Base-by-base conservation (phyloP, 176 grass and related monocot species). In the Oryza punctata region DNA sequence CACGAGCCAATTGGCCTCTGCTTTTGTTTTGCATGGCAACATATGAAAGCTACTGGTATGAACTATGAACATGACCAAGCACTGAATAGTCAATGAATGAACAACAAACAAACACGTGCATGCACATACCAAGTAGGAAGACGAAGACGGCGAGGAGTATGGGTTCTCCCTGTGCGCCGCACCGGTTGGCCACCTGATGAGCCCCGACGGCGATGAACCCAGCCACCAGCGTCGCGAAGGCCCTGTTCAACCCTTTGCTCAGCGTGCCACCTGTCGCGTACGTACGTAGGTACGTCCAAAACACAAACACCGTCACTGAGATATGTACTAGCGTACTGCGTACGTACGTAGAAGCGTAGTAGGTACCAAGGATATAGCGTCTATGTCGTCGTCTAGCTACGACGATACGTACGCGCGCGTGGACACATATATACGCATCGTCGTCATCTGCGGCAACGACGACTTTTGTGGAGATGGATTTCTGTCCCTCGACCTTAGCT, bases 101-200 rank as follows among this genome's bases (percentile, higher is more conserved):
- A 19, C 40, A 41, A 41, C 10, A 41, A 33, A 33, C 32, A 32
- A 2, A 41, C 18, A 18, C 7, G 1, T 38, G 37, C 37, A 38
- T 6, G 37, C 37, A 1, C 15, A 2, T 86, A 97, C 95, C 91
- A 66, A 98, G 67, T 24, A 92, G 10, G 89, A 97, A 97, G 68
- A 98, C 91, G 26, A 95, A 95, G n/a, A 95, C 10, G 28, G 73
- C 67, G 5, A 98, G 93, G 2, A 95, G 79, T 70, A 98, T 67
- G 4, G 96, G 90, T 52, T 95, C 96, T 32, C 89, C 96, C 73
- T 88, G 86, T 0, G 70, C 71, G 0, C 93, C 93, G 33, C 89
- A 88, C 11, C 89, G 89, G 40, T 75, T 21, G 0, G 96, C 96
- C 2, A 87, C 69, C 70, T 87, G 64, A 78, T 98, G 96, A 35